These are phyloP conservation scores for Paratinospora sagittata DNA, from an alignment of 164 flowering plant genomes.

Conservation along the genomic window DNA sequence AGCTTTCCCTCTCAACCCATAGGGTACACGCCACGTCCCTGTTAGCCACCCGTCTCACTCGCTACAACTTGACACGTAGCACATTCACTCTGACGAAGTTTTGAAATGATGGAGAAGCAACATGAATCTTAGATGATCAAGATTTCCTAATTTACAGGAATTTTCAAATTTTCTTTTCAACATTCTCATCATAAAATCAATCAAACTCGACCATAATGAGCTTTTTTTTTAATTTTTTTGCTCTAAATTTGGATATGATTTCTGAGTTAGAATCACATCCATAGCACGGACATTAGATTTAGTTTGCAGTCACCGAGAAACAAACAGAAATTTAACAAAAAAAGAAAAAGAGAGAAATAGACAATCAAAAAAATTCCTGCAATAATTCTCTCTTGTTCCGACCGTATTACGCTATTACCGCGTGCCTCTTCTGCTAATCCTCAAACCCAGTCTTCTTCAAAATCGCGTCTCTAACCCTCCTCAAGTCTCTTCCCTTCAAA, in stretches of 20 bases:
- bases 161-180: background rate
- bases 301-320: background rate
- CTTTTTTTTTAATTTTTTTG: too few relatives aligned
- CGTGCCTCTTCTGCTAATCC: too few relatives aligned
- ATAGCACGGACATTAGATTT: background rate
- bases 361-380: background rate
- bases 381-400: background rate
- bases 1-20: background rate
- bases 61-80: background rate
- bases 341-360: background rate
- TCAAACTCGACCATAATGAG: too few relatives aligned
- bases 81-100: background rate
- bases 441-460: slow-evolving; percentile 30
- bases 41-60: background rate
- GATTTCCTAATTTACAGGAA: background rate
- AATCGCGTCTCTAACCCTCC: slow-evolving; percentile 28
- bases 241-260: too few relatives aligned
- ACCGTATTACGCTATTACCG: too few relatives aligned
- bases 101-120: background rate
- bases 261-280: background rate
- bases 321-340: background rate
- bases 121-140: background rate
- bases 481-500: slow-evolving; percentile 32
- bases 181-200: too few relatives aligned
- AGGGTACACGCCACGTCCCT: slow-evolving; percentile 1